A percentile compares a stretch with the other conserved stretches of the same genome.
These are phyloP conservation scores for Apiotrichum mycotoxinovorans DNA, from an alignment of 1,284 basidiomycete species.

Conservation along the genomic window DNA sequence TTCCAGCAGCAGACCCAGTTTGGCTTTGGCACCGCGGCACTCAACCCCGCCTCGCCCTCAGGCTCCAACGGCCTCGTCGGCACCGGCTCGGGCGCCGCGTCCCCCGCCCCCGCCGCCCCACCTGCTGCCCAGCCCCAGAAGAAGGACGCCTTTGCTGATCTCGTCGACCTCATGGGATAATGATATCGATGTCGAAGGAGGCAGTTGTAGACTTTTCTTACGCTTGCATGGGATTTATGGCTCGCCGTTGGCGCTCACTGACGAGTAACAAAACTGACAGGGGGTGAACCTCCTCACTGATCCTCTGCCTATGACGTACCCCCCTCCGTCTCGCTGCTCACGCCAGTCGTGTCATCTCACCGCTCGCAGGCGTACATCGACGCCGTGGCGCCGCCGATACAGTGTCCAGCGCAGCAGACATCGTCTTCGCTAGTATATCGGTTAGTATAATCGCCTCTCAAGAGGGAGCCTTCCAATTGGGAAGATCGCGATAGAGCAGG, in stretches of 20 bases:
- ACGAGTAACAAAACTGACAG: not conserved
- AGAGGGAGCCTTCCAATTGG: no score
- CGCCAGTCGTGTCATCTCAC: no score
- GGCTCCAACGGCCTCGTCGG: constrained; percentile 6
- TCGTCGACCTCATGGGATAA: constrained; percentile 46
- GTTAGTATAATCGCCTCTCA: no score
- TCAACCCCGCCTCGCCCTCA: constrained; percentile 8
- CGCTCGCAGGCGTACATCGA: no score
- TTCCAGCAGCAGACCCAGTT: constrained; percentile 16
- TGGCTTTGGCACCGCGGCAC: constrained; percentile 15
- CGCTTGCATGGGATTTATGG: constrained; percentile 1
- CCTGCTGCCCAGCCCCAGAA: constrained; percentile 29
- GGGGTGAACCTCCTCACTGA: no score
- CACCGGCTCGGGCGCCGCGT: not conserved
- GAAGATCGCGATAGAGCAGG: no score
- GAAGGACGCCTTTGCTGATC: constrained; percentile 50
- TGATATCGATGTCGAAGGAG: not conserved
- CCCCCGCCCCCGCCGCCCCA: constrained; percentile 13
- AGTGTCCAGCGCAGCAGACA: no score
- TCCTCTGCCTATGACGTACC: no score
- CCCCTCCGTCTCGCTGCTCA: no score
- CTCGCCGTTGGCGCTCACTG: not conserved
- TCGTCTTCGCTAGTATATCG: no score
- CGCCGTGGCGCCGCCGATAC: no score
- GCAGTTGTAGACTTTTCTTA: not conserved